Percentiles rank a stretch among this genome's conserved stretches.
phyloP scores from a whole-genome alignment of 352 stramenopile species.

The Phytophthora fragariaefolia region DNA sequence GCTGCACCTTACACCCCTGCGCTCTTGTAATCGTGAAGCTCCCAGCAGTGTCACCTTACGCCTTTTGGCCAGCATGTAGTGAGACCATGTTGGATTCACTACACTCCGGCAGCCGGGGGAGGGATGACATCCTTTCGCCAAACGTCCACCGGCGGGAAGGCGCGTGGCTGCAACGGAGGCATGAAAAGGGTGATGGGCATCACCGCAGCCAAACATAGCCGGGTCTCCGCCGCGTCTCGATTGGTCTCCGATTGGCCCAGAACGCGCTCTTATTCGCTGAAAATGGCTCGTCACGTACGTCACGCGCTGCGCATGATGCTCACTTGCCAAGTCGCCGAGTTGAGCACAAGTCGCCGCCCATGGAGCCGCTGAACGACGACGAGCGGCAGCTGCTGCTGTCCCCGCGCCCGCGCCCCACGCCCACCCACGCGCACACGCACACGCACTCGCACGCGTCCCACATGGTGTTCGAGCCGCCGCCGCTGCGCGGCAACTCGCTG shows the following conservation, averaged over 20 bases:
- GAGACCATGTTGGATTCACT: no score
- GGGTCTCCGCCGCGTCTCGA: neutral
- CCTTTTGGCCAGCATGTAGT: no score
- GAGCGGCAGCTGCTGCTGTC: slow-evolving; percentile 31
- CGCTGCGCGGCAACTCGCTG: slow-evolving; percentile 55
- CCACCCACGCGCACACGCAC: slow-evolving; percentile 8
- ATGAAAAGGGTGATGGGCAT: slow-evolving; percentile 10
- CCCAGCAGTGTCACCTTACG: no score
- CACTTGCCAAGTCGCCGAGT: slow-evolving; percentile 18
- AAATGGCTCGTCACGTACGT: slow-evolving; percentile 11
- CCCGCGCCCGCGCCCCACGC: slow-evolving; percentile 13
- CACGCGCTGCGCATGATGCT: neutral
- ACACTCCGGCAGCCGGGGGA: neutral
- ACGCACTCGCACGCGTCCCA: slow-evolving; percentile 23
- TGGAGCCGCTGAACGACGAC: slow-evolving; percentile 36
- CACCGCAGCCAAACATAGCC: slow-evolving; percentile 12
- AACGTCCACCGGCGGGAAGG: slow-evolving; percentile 2
- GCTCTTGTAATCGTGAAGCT: no score
- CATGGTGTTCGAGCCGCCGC: slow-evolving; percentile 77
- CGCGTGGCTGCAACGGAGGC: slow-evolving; percentile 11
- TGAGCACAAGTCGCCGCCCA: neutral
- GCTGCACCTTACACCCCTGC: no score
- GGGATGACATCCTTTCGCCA: neutral
- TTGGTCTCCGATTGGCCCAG: neutral
- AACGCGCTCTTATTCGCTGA: slow-evolving; percentile 23